phyloP scores from a whole-genome alignment of 805 yeast species.

The Saturnispora gosingensis region DNA sequence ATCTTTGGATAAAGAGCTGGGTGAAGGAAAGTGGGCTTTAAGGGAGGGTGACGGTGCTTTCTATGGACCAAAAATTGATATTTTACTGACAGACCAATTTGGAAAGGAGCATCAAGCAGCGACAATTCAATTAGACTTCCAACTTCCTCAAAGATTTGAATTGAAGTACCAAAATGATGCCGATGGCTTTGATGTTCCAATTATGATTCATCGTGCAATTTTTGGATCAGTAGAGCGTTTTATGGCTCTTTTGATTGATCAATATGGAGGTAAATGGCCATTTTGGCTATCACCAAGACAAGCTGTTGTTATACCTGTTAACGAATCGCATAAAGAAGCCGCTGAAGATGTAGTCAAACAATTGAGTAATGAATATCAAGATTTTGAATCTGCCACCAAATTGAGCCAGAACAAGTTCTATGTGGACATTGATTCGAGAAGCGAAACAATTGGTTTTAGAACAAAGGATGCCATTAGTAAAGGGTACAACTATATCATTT shows the following conservation, averaged over 20 bases:
- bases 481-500: slow-evolving; percentile 71
- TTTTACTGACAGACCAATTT: slow-evolving; percentile 68
- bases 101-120: slow-evolving; percentile 89
- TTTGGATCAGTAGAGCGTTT: slow-evolving; percentile 93
- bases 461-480: slow-evolving; percentile 68
- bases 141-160: slow-evolving; percentile 77
- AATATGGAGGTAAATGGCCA: slow-evolving; percentile 92
- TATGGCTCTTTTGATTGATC: slow-evolving; percentile 82
- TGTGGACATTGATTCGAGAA: slow-evolving; percentile 67
- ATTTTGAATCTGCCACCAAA: slow-evolving; percentile 37
- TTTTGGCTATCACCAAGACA: slow-evolving; percentile 95
- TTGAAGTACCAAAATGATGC: slow-evolving; percentile 54
- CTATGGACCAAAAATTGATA: slow-evolving; percentile 94
- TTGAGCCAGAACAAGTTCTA: slow-evolving; percentile 52
- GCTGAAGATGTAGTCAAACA: slow-evolving; percentile 40
- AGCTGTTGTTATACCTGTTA: slow-evolving; percentile 74
- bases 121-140: slow-evolving; percentile 91
- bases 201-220: slow-evolving; percentile 93
- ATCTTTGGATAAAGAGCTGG: slow-evolving; percentile 46
- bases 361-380: slow-evolving; percentile 35
- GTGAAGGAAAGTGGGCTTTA: slow-evolving; percentile 49
- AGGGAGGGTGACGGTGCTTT: slow-evolving; percentile 95
- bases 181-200: slow-evolving; percentile 55
- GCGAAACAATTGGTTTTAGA: slow-evolving; percentile 71
- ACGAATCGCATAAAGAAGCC: slow-evolving; percentile 46